Base-by-base conservation (phyloP, 345 rosid species). In the Acer campestre region DNA sequence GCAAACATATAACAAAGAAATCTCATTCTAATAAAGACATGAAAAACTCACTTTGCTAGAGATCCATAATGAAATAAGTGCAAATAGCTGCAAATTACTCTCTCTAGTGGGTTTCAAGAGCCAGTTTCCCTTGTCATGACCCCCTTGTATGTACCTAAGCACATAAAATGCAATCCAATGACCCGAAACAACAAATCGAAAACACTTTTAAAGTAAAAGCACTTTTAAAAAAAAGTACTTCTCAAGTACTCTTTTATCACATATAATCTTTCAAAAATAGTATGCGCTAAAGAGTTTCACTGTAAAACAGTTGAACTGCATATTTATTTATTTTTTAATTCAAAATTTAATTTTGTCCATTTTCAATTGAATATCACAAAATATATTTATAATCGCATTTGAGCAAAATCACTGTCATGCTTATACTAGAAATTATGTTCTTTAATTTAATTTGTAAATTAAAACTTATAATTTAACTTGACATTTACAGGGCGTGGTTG, bases 1-100 rank as follows among this genome's bases (percentile, higher is more conserved):
- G 70, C 10, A 46, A 29, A 31, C 38, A 31, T 42, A 22, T 67
- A 35, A 48, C 16, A 20, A 35, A 6, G 49, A 10, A 75, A 76
- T 1, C 29, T 53, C 42, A 61, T n/a, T 23, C 66, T 38, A 56
- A 25, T 42, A 67, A 73, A 73, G 8, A 14, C 25, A n/a, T 55
- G 38, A 49, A 71, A 31, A 17, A 63, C 87, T 70, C 56, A 90
- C 97, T 86, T 93, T 93, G 83, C 89, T 90, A 11, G 97, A 88
- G 80, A 91, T 81, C 97, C 97, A 93, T 17, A 91, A 48, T 27
- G 95, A 85, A 84, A 89, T 63, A 16, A 93, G 92, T 6, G 84
- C 88, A 85, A 91, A 93, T 17, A 93, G 74, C 84, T 91, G 95
- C 84, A 93, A 71, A 85, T 87, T 93, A 89, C 97, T 85, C 81